Base-by-base conservation (phyloP, 2,329 filamentous ascomycete genomes). In the Dactylellina haptotyla region DNA sequence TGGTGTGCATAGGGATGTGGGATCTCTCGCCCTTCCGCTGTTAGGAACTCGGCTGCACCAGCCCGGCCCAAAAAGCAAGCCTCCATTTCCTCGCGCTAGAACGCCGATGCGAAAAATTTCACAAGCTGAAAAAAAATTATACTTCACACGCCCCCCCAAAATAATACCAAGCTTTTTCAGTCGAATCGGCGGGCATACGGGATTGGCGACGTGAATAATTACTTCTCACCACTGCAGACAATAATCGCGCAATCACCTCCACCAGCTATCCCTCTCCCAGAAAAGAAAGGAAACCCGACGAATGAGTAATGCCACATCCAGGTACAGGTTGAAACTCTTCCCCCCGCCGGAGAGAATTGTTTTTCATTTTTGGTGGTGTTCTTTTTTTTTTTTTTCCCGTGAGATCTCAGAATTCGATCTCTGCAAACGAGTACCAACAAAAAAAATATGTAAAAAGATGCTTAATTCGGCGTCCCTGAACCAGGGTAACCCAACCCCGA, bases 171-270 rank as follows among this genome's bases (percentile, higher is more conserved):
- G 50, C 20, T 28, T 18, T 10, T 34, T 9, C 46, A 3, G 14
- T 26, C 20, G 20, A 37, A 16, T 51, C 53, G 53, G 63, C 63
- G 63, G 63, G 63, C 63, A 53, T 67, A 67, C 53, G 63, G 59
- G 63, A 65, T 64, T 54, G 23, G 32, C 58, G 32, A 51, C 6
- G 41, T 20, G 41, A 46, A 23, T 46, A n/a, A n/a, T 45, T n/a
- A 45, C n/a, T n/a, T 34, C 6, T 6, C 14, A 34, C 6, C 14
- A 34, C 3, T 48, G 18, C 2, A 32, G 25, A 25, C 25, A 32
- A 28, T 57, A 57, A 57, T 57, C 53, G 32, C 53, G 53, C 53
- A 57, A 43, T 16, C 30, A 10, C 12, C 23, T 18, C 16, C 18
- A 20, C 4, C 18, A 20, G 4, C 23, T 46, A 20, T 8, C 10